phyloP scores from a whole-genome alignment of 2,329 filamentous ascomycete genomes.

The Paraphoma sp. region DNA sequence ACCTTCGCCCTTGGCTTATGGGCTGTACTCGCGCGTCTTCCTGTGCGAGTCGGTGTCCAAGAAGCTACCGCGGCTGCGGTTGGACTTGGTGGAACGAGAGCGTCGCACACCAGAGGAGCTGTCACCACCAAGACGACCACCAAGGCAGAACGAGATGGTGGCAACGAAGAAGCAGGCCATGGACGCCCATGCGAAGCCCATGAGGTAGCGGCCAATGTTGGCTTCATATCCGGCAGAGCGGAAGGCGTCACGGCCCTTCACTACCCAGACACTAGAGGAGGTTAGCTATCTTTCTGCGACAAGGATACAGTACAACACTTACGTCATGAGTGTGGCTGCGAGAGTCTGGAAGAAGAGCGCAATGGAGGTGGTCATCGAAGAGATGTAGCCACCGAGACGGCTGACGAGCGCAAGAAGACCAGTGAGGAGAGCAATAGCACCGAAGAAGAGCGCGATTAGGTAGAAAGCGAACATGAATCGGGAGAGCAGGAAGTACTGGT shows the following conservation, averaged over 20 bases:
- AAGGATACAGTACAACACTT: constrained; percentile 45
- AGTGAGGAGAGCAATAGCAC: constrained; percentile 69
- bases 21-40: constrained; percentile 68
- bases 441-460: constrained; percentile 83
- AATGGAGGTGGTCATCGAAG: constrained; percentile 62
- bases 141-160: constrained; percentile 70
- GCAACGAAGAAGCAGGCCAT: constrained; percentile 71
- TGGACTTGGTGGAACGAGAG: constrained; percentile 57
- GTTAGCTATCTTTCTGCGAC: constrained; percentile 2
- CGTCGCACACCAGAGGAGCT: constrained; percentile 45
- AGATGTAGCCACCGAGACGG: constrained; percentile 72
- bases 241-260: constrained; percentile 74
- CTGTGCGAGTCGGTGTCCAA: constrained; percentile 63
- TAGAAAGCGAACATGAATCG: constrained; percentile 94
- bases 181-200: constrained; percentile 79
- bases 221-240: constrained; percentile 62
- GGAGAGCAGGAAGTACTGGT: constrained; percentile 82
- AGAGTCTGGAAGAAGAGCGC: constrained; percentile 75
- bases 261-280: constrained; percentile 66
- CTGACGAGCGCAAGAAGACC: constrained; percentile 74
- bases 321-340: constrained; percentile 78
- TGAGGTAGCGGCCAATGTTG: constrained; percentile 69
- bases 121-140: constrained; percentile 60
- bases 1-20: constrained; percentile 48
- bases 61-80: constrained; percentile 56